Conservation (phyloP, 108 stramenopile genomes). For the Conticribra weissflogii region DNA sequence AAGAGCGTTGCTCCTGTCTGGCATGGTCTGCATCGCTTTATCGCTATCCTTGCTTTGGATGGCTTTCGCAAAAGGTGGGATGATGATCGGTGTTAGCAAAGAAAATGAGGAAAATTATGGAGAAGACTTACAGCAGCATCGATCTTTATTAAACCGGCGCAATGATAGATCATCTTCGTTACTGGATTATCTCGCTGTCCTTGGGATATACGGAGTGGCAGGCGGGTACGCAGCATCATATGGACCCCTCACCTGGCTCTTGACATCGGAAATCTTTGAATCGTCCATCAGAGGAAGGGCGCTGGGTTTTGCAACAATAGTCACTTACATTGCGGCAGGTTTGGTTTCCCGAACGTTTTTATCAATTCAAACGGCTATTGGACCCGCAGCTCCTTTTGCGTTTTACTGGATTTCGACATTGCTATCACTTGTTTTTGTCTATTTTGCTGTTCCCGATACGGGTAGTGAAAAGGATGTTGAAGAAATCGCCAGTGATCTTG, state of each 20-base stretch:
- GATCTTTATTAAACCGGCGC: too few relatives aligned
- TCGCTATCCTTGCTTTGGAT: constrained; percentile 54
- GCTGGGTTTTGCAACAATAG: constrained; percentile 47
- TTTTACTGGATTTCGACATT: constrained; percentile 56
- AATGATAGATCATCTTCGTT: constrained; percentile 23
- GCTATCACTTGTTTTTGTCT: constrained; percentile 58
- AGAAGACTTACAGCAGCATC: constrained; percentile 7
- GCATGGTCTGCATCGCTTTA: constrained; percentile 51
- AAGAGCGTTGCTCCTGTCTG: constrained; percentile 53
- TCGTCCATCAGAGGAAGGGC: constrained; percentile 74
- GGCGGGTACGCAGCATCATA: constrained; percentile 71
- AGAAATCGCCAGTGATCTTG: constrained; percentile 53
- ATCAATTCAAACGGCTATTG: constrained; percentile 39
- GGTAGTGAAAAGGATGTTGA: constrained; percentile 49
- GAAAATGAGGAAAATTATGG: not conserved
- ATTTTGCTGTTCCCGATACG: constrained; percentile 70
- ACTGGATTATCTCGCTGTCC: constrained; percentile 36
- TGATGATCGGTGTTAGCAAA: not conserved
- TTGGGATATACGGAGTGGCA: constrained; percentile 68
- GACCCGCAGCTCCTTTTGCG: constrained; percentile 51
- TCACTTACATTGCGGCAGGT: constrained; percentile 62
- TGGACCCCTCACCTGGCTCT: constrained; percentile 74
- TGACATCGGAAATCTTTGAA: constrained; percentile 73
- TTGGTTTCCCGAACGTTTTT: constrained; percentile 68
- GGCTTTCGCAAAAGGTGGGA: constrained; percentile 31